phyloP scores from a whole-genome alignment of 2,329 filamentous ascomycete genomes.

The Colletotrichum sp. region DNA sequence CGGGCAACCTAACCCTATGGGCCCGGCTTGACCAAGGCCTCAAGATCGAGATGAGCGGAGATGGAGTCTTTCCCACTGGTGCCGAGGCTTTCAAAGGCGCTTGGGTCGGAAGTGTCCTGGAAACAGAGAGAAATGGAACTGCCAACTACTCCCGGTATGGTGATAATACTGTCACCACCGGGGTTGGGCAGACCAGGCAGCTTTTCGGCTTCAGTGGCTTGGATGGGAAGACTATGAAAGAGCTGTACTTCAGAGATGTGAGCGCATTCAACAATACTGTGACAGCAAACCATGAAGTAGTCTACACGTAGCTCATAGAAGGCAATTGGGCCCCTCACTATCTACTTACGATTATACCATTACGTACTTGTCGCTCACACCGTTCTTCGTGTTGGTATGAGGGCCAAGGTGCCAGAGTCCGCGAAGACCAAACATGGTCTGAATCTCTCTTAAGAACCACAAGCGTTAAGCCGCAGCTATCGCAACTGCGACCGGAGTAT shows the following conservation, averaged over 20 bases:
- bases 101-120: constrained; percentile 34
- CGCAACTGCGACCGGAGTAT: too few species aligned
- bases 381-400: background rate
- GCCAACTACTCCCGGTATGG: constrained; percentile 57
- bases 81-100: constrained; percentile 56
- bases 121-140: constrained; percentile 61
- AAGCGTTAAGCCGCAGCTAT: too few species aligned
- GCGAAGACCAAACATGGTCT: background rate
- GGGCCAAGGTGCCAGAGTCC: background rate
- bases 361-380: background rate
- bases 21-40: constrained; percentile 47
- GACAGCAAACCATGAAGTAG: background rate
- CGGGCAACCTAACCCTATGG: constrained; percentile 50
- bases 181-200: constrained; percentile 63
- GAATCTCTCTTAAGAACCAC: too few species aligned
- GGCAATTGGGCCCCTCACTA: background rate
- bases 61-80: constrained; percentile 59
- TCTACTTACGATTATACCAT: background rate
- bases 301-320: background rate
- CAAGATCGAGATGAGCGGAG: constrained; percentile 38
- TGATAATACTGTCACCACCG: constrained; percentile 50
- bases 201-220: constrained; percentile 57
- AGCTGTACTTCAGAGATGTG: constrained; percentile 64
- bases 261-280: constrained; percentile 54
- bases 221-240: constrained; percentile 27